Evolutionary conservation across 495 filamentous ascomycete species (phyloP), one percentile per base, ranked within the genome.

Genomic region (Clavariopsis aquatica): DNA sequence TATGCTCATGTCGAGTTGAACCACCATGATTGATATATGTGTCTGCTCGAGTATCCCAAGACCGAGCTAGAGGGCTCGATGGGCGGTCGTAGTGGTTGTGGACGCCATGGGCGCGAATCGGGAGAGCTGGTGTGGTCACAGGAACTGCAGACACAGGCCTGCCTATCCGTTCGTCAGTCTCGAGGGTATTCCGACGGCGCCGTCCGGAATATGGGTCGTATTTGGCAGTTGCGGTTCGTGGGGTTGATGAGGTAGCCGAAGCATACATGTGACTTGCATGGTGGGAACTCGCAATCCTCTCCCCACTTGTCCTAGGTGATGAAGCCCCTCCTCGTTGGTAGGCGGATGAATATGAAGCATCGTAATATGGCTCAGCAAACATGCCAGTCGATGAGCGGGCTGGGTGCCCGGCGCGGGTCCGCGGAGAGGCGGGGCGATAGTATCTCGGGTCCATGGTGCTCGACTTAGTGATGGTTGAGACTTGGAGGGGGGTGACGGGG

Each of bases 1-100:
- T 75, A 43, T 76, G 73, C 53, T 73, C 68, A 9, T 62, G 60
- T 10, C 66, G 62, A 43, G 38, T 15, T 26, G 68, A 64, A 23
- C 5, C 24, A 22, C 59, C 17, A 19, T 72, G 71, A 0, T 65
- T 71, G 38, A 75, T 58, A 47, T 72, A 73, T 2, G 65, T 66
- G 15, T 65, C 69, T 31, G 20, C 59, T 1, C 69, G 55, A 23
- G 34, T 65, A 22, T 72, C 68, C 49, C 52, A 72, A 7, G 58
- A 64, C 8, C 64, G 45, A 3, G 62, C 49, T 5, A 72, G 49
- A 22, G 70, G 70, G 38, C 67, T 70, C 9, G 67, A 43, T 17
- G 60, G 63, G 2, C 49, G 43, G 17, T 71, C 61, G 26, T 68
- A 53, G 24, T 62, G 52, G 47, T 10, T 28, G 26, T 69, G 52